These are phyloP conservation scores for Kitagawia praeruptora DNA, from an alignment of 129 eudicot species.

Conservation along the genomic window DNA sequence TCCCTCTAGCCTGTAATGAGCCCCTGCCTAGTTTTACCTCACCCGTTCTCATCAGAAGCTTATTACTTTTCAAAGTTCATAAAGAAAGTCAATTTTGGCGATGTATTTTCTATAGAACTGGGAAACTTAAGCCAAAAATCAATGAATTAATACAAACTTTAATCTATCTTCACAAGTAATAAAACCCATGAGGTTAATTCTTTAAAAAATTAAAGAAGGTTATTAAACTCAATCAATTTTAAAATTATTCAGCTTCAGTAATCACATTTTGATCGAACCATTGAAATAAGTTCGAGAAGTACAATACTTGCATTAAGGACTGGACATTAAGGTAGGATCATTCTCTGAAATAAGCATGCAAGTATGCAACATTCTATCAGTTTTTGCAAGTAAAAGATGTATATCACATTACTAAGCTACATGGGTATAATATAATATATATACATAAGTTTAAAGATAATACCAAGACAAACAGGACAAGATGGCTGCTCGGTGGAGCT, in stretches of 20 bases:
- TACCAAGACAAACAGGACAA: constrained; percentile 97
- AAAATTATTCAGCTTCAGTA: background rate
- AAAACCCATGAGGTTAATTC: background rate
- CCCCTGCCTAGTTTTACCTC: background rate
- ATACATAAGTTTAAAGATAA: background rate
- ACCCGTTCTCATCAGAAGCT: background rate
- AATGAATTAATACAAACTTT: background rate
- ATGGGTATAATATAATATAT: background rate
- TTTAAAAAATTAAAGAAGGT: background rate
- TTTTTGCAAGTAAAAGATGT: background rate
- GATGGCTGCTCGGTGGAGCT: constrained; percentile 72
- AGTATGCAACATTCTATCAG: background rate
- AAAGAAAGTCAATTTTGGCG: background rate
- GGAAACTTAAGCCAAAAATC: background rate
- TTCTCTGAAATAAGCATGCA: background rate
- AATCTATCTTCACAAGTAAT: background rate
- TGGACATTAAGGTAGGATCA: background rate
- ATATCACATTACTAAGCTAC: background rate
- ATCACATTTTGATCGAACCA: background rate
- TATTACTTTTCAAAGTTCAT: background rate
- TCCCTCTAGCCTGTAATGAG: background rate
- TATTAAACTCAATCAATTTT: background rate
- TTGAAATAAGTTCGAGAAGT: background rate
- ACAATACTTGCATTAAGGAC: background rate
- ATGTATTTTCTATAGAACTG: background rate